Conservation (phyloP, 805 yeast genomes). For the Lachancea thermotolerans region DNA sequence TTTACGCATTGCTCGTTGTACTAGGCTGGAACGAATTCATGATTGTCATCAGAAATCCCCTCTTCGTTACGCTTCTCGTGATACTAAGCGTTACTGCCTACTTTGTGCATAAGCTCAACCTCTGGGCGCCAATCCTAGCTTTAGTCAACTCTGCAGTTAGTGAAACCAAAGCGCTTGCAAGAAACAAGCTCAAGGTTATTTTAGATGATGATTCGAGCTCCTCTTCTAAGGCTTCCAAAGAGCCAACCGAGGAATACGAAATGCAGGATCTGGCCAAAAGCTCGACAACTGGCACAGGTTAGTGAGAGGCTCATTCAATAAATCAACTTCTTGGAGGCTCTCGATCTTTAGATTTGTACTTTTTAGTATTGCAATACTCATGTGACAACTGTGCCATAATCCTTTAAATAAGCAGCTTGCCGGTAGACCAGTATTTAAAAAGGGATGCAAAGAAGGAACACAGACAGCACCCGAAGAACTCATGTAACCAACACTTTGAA, state of each 20-base stretch:
- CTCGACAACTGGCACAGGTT: not conserved
- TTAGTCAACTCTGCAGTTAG: constrained; percentile 52
- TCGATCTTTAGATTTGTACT: too few species aligned
- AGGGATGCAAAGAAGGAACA: too few species aligned
- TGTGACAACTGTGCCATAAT: too few species aligned
- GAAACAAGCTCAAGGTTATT: constrained; percentile 49
- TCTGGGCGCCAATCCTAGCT: constrained; percentile 68
- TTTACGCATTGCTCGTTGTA: constrained; percentile 63
- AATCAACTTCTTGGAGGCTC: too few species aligned
- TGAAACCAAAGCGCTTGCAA: constrained; percentile 51
- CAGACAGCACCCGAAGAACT: too few species aligned
- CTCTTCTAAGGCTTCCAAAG: not conserved
- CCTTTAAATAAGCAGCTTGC: too few species aligned
- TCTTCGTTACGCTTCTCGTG: constrained; percentile 60
- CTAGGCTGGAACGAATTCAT: constrained; percentile 95
- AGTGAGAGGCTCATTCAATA: not conserved
- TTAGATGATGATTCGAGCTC: constrained; percentile 44
- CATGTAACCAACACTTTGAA: not conserved
- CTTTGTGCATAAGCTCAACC: constrained; percentile 59
- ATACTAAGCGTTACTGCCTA: constrained; percentile 54
- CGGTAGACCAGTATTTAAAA: too few species aligned
- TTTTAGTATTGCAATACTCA: too few species aligned
- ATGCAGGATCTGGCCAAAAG: constrained; percentile 21
- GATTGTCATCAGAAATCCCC: constrained; percentile 79
- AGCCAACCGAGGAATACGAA: constrained; percentile 25